Evolutionary conservation across 2,329 filamentous ascomycete genomes (phyloP).

Genomic region (Colletotrichum agaves): DNA sequence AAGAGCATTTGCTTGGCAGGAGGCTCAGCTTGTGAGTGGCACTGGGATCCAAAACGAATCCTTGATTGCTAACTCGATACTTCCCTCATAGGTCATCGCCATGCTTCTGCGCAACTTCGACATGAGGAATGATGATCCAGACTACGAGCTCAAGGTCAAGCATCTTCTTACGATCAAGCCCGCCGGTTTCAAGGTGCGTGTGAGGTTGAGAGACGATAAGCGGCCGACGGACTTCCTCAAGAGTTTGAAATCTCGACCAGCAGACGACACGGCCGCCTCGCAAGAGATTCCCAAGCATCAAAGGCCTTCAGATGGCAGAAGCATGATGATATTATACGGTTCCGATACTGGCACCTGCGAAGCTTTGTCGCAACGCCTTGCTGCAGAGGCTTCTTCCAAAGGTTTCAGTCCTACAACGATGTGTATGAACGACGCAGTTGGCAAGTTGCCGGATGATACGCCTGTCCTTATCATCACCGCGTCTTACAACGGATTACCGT

Average conservation of each 20-base stretch:
- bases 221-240: constrained; percentile 1
- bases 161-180: constrained; percentile 69
- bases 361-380: constrained; percentile 68
- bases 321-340: constrained; percentile 71
- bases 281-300: neutral
- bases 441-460: constrained; percentile 63
- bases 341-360: constrained; percentile 77
- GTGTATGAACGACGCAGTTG: constrained; percentile 66
- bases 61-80: neutral
- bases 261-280: neutral
- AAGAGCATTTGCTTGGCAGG: constrained; percentile 64
- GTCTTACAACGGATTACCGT: constrained; percentile 75
- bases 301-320: constrained; percentile 39
- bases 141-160: constrained; percentile 62
- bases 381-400: constrained; percentile 61
- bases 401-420: constrained; percentile 64
- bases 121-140: constrained; percentile 68
- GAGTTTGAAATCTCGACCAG: neutral
- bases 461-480: constrained; percentile 72
- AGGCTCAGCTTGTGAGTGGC: constrained; percentile 52
- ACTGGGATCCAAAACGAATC: neutral
- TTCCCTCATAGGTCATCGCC: constrained; percentile 43
- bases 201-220: constrained; percentile 54
- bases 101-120: constrained; percentile 75
- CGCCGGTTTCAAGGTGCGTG: constrained; percentile 48